Base-by-base conservation (phyloP, 1,284 basidiomycete species). In the Porodaedalea pini region DNA sequence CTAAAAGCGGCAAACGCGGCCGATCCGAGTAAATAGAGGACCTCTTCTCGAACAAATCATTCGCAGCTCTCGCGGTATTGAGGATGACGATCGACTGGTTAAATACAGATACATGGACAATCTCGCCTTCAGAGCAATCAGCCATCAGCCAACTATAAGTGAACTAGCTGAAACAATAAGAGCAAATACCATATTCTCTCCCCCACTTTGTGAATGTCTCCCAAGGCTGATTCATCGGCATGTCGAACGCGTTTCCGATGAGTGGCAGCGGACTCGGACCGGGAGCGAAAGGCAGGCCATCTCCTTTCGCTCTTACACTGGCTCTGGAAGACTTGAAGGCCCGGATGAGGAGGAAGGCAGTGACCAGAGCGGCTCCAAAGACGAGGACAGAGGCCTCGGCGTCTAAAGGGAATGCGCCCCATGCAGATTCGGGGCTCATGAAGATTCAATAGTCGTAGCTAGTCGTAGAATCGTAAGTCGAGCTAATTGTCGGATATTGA, bases 131-230 rank as follows among this genome's bases (percentile, higher is more conserved):
- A 29, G 13, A 6, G 13, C 13, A 34, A 34, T 6, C 32, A 34
- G 10, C 25, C 23, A 47, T 47, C 15, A 47, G 45, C 32, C n/a
- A 11, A 4, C 27, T 13, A 15, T 4, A 47, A 15, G 45, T 4
- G n/a, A 31, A 25, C 23, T 7, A 15, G 31, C n/a, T 3, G n/a
- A 15, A 31, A 17, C n/a, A n/a, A n/a, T 11, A 29, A n/a, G 27
- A 4, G 6, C 13, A 31, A 19, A 31, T 43, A 61, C 63, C 63
- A 50, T 64, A 63, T 25, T 57, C 51, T 39, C 58, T 57, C 36
- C 79, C 75, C 82, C 81, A 85, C 44, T 74, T 68, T 21, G 77
- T 72, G 63, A 83, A 85, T 0, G 77, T 80, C 34, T 77, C 61
- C 82, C 82, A 84, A 56, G 79, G 77, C 60, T 73, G 68, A 56